phyloP scores from a whole-genome alignment of 192 early-diverging fungal species.

The Dispira simplex region DNA sequence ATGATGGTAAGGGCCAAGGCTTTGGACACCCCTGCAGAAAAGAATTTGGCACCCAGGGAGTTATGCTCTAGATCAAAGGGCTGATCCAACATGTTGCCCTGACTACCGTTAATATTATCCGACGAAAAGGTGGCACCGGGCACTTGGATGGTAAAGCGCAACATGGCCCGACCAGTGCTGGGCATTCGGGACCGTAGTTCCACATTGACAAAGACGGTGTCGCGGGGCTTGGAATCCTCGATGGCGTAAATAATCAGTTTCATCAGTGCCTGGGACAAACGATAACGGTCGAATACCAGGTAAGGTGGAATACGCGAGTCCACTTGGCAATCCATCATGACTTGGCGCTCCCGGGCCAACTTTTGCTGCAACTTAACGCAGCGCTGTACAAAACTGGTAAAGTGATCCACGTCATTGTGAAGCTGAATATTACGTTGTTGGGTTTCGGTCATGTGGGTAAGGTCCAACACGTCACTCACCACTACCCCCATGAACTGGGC shows the following conservation, averaged over 20 bases:
- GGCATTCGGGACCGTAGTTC: neutral
- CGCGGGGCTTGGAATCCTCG: constrained; percentile 12
- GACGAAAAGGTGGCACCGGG: neutral
- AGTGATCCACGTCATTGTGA: constrained; percentile 10
- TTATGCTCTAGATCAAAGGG: constrained; percentile 10
- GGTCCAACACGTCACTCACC: constrained; percentile 16
- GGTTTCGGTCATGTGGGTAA: constrained; percentile 15
- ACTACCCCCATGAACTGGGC: constrained; percentile 18
- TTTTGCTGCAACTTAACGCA: constrained; percentile 12
- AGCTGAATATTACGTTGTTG: constrained; percentile 13
- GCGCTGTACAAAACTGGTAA: constrained; percentile 9
- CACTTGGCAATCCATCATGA: constrained; percentile 11
- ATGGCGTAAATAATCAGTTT: constrained; percentile 15
- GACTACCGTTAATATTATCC: neutral
- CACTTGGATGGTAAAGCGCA: neutral
- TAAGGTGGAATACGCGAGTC: constrained; percentile 12
- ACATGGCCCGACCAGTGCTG: neutral
- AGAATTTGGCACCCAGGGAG: constrained; percentile 11
- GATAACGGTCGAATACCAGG: constrained; percentile 11
- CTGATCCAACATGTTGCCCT: neutral
- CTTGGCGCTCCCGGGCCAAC: neutral
- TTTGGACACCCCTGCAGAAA: constrained; percentile 15
- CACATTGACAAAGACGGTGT: neutral
- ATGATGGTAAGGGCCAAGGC: constrained; percentile 13
- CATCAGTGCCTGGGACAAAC: constrained; percentile 13